Conservation (phyloP, 805 yeast species). For the Kodamaea neixiangensis region DNA sequence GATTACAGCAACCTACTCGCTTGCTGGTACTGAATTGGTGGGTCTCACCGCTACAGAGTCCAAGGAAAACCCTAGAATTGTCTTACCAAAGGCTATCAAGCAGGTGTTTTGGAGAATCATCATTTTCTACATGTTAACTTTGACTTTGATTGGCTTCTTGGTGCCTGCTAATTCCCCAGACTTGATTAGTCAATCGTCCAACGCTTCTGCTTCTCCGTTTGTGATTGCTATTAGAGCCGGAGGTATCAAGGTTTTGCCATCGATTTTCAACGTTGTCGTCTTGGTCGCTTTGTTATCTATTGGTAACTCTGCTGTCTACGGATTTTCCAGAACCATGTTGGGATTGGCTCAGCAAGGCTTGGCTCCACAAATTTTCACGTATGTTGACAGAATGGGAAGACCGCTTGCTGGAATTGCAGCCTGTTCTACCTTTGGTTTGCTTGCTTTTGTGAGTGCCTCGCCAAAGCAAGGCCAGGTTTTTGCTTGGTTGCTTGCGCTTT, state of each 20-base stretch:
- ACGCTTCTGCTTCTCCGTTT: conserved; percentile 42
- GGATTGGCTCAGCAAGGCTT: conserved; percentile 43
- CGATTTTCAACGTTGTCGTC: conserved; percentile 45
- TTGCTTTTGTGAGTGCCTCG: conserved; percentile 44
- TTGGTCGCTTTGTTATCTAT: conserved; percentile 43
- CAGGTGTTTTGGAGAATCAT: conserved; percentile 45
- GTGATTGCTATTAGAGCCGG: conserved; percentile 45
- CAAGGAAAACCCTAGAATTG: conserved; percentile 37
- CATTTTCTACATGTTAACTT: conserved; percentile 41
- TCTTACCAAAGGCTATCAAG: conserved; percentile 43
- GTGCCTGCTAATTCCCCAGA: conserved; percentile 33
- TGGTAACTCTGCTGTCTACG: conserved; percentile 46
- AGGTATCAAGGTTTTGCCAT: conserved; percentile 43
- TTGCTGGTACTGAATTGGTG: conserved; percentile 45
- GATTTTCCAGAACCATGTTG: conserved; percentile 43
- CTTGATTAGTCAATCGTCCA: conserved; percentile 28
- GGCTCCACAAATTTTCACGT: conserved; percentile 36
- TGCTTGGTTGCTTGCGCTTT: conserved; percentile 29
- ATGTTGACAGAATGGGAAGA: conserved; percentile 42
- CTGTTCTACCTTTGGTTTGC: conserved; percentile 36
- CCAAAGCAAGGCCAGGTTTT: conserved; percentile 38
- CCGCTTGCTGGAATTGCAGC: conserved; percentile 40
- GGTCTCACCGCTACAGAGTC: conserved; percentile 42
- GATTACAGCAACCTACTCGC: conserved; percentile 43
- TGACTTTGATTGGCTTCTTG: conserved; percentile 41